A percentile compares a stretch with the other conserved stretches of the same genome.
phyloP scores from a whole-genome alignment of 1,284 basidiomycete species.

The Acaromyces ingoldii region DNA sequence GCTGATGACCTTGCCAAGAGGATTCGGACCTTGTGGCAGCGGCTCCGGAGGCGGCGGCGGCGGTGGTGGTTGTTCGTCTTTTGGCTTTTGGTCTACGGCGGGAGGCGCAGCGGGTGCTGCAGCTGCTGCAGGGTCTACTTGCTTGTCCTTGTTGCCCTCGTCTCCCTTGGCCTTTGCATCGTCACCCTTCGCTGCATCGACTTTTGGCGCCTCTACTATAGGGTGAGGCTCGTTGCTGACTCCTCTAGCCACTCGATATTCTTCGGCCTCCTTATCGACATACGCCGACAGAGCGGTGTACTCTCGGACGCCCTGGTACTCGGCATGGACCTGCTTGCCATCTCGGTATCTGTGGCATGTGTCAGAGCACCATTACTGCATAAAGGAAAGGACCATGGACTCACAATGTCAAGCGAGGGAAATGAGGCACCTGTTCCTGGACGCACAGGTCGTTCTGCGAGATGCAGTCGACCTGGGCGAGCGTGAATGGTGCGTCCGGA shows the following conservation, averaged over 20 bases:
- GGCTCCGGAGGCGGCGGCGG: constrained; percentile 6
- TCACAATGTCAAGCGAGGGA: constrained; percentile 30
- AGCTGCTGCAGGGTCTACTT: no score
- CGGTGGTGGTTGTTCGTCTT: constrained; percentile 6
- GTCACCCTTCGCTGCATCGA: no score
- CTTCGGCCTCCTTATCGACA: constrained; percentile 28
- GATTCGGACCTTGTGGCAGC: constrained; percentile 30
- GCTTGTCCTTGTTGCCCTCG: neutral
- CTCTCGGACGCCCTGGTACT: constrained; percentile 32
- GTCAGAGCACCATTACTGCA: neutral
- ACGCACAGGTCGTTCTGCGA: constrained; percentile 37
- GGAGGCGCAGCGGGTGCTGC: constrained; percentile 3
- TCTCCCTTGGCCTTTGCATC: neutral
- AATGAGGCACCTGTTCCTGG: constrained; percentile 27
- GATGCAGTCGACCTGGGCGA: constrained; percentile 47
- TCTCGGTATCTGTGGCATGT: constrained; percentile 26
- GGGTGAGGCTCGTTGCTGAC: constrained; percentile 13
- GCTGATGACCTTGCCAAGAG: constrained; percentile 30
- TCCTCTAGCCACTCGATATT: constrained; percentile 28
- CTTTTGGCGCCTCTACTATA: neutral
- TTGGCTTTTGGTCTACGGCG: constrained; percentile 1
- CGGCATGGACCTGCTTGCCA: constrained; percentile 22
- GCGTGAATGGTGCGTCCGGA: constrained; percentile 36
- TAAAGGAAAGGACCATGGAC: constrained; percentile 1
- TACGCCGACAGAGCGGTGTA: constrained; percentile 35